These are phyloP conservation scores for Fusarium austroafricanum DNA, from an alignment of 2,329 filamentous ascomycete genomes.

Conservation along the genomic window DNA sequence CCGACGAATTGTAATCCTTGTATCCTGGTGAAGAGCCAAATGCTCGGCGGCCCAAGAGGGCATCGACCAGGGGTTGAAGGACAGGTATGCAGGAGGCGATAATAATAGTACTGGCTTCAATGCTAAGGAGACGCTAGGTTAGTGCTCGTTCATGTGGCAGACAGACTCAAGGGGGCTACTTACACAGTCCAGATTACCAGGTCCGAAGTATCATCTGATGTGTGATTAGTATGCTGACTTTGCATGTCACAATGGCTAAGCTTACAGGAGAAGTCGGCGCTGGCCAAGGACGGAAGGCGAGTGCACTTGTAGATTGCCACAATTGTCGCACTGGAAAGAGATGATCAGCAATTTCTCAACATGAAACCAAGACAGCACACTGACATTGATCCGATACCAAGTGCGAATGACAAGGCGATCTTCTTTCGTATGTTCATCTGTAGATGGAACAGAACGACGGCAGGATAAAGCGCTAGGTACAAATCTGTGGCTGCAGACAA, in stretches of 20 bases:
- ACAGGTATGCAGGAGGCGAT: constrained; percentile 53
- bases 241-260: no score
- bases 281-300: constrained; percentile 47
- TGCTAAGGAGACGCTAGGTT: constrained; percentile 20
- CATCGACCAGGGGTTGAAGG: constrained; percentile 49
- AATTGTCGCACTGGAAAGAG: constrained; percentile 31
- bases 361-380: no score
- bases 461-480: constrained; percentile 57
- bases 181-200: constrained; percentile 60
- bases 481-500: constrained; percentile 54
- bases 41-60: constrained; percentile 36
- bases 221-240: no score
- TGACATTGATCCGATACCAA: constrained; percentile 55
- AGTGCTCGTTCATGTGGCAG: not conserved
- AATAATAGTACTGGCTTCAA: constrained; percentile 51
- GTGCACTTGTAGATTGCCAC: constrained; percentile 53
- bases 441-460: constrained; percentile 51
- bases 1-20: constrained; percentile 21
- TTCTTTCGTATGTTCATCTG: constrained; percentile 56
- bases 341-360: not conserved
- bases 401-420: constrained; percentile 51
- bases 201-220: constrained; percentile 56
- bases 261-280: constrained; percentile 44
- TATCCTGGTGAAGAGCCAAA: constrained; percentile 32
- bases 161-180: constrained; percentile 6